phyloP scores from a whole-genome alignment of 2,329 filamentous ascomycete species.

The Colletotrichum sp. region DNA sequence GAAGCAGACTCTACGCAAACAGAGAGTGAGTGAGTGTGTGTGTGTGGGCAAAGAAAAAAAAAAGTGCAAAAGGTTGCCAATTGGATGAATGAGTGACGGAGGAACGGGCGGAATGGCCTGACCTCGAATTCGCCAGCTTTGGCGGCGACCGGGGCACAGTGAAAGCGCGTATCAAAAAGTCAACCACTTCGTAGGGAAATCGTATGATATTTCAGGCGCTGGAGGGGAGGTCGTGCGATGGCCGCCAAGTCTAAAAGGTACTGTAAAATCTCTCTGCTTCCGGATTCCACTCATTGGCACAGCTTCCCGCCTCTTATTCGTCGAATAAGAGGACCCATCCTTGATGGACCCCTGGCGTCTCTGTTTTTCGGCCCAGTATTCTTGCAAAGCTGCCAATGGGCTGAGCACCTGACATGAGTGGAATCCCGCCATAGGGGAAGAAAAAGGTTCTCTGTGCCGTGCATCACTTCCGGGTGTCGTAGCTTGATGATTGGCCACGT shows the following conservation, averaged over 20 bases:
- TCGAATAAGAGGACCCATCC: not conserved
- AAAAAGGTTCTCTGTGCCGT: not conserved
- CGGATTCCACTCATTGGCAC: not conserved
- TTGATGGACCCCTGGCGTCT: not conserved
- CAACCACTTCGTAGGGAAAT: slow-evolving; percentile 27
- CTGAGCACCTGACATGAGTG: not conserved
- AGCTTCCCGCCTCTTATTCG: not conserved
- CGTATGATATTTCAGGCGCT: slow-evolving; percentile 44
- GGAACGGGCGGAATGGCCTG: slow-evolving; percentile 22
- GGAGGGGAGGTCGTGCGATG: slow-evolving; percentile 31
- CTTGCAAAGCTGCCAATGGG: not conserved
- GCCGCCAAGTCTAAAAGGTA: slow-evolving; percentile 3
- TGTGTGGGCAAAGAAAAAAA: not conserved
- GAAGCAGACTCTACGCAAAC: not conserved
- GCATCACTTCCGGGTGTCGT: not conserved
- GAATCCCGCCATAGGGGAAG: not conserved
- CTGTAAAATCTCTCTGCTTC: not conserved
- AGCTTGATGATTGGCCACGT: not conserved
- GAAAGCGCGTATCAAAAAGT: slow-evolving; percentile 20
- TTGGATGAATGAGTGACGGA: slow-evolving; percentile 1
- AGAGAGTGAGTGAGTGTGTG: not conserved
- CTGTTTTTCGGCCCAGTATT: not conserved
- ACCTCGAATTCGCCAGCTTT: slow-evolving; percentile 21
- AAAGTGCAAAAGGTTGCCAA: slow-evolving; percentile 2
- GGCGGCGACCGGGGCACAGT: slow-evolving; percentile 19